phyloP scores from a whole-genome alignment of 306 rosid species.

The Cercis canadensis region DNA sequence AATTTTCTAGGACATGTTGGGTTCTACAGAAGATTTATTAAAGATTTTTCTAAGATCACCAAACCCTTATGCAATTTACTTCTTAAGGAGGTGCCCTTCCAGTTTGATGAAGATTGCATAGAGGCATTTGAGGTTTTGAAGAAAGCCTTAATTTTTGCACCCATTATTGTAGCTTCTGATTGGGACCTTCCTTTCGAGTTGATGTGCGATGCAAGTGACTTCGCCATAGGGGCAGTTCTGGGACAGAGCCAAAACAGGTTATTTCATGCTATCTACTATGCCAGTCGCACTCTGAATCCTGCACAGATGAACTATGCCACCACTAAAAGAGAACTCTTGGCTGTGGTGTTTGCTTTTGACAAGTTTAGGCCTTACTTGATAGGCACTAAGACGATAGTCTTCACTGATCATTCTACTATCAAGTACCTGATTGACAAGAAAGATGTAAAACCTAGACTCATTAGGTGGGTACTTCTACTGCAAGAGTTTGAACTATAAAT shows the following conservation, averaged over 20 bases:
- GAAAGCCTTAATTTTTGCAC: background rate
- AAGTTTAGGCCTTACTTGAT: background rate
- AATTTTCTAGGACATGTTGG: background rate
- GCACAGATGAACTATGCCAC: background rate
- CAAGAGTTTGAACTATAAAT: background rate
- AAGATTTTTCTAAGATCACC: background rate
- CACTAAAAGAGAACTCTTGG: background rate
- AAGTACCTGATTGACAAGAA: background rate
- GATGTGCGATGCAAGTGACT: background rate
- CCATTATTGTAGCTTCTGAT: background rate
- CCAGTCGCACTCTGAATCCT: background rate
- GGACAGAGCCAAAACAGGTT: background rate
- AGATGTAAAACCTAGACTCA: background rate
- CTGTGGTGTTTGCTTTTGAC: background rate
- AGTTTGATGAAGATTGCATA: background rate
- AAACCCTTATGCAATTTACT: background rate
- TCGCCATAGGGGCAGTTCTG: background rate
- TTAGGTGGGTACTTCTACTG: background rate
- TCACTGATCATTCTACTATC: background rate
- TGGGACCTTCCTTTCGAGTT: background rate
- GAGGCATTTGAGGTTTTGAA: background rate
- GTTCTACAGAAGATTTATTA: background rate
- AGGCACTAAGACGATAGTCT: background rate
- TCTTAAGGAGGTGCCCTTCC: background rate
- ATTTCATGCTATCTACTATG: background rate